A percentile compares a stretch with the other conserved stretches of the same genome.
Evolutionary conservation across 2,329 filamentous ascomycete genomes (phyloP).

Genomic region (Zymoseptoria pseudotritici): DNA sequence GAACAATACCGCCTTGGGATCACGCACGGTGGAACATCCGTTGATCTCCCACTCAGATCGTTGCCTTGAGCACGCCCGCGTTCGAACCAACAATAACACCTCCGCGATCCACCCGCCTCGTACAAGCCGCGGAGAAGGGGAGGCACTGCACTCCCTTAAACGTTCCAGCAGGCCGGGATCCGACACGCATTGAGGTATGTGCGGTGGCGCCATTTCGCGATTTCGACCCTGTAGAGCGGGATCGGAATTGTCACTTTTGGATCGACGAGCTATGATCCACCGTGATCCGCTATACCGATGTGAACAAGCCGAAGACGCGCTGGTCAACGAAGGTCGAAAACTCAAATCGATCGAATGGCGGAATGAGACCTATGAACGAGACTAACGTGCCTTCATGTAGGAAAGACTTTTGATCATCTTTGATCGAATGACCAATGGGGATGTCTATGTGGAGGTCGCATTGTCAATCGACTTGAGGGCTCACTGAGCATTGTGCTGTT

Average conservation of each 20-base stretch:
- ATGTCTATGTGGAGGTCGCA: neutral
- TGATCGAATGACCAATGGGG: neutral
- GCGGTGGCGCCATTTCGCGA: neutral
- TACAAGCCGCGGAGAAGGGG: neutral
- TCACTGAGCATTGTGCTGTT: neutral
- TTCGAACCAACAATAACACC: too few species aligned
- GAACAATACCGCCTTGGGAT: neutral
- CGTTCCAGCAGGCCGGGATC: neutral
- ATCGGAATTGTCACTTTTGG: neutral
- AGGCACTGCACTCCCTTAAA: neutral
- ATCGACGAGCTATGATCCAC: neutral
- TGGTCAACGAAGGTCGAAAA: neutral
- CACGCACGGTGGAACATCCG: neutral
- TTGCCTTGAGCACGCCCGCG: neutral
- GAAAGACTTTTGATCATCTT: neutral
- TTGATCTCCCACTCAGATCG: neutral
- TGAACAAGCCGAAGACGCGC: neutral
- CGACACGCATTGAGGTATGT: neutral
- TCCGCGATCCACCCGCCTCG: neutral
- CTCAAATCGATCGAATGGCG: neutral
- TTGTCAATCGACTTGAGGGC: neutral
- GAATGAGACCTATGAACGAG: neutral
- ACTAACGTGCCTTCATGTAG: too few species aligned
- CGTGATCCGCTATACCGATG: neutral
- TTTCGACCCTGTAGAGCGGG: neutral